These are phyloP conservation scores for Thinopyrum elongatum DNA, from an alignment of 176 grass and related monocot genomes.

Conservation along the genomic window DNA sequence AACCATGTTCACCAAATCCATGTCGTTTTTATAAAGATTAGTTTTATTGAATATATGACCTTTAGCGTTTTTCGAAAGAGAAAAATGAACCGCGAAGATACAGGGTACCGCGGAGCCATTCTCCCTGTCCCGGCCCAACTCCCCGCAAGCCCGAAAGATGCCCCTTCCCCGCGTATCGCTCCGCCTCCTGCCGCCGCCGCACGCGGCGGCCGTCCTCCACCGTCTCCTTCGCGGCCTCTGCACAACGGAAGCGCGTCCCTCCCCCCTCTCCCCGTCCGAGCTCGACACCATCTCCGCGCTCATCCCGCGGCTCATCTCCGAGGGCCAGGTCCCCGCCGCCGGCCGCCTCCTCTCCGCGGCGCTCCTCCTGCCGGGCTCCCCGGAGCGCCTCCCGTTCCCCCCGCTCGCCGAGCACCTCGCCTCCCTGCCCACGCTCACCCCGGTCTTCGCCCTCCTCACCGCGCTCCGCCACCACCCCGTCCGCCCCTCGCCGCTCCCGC, in stretches of 20 bases:
- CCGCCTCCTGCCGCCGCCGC: not conserved
- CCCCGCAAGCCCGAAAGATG: not conserved
- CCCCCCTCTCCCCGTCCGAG: constrained; percentile 35
- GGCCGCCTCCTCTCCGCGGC: constrained; percentile 47
- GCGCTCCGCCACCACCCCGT: constrained; percentile 39
- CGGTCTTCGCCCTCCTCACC: constrained; percentile 49
- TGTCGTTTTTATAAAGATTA: no score
- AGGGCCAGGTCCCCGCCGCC: constrained; percentile 35
- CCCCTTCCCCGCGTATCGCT: not conserved
- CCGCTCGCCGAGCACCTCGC: constrained; percentile 43
- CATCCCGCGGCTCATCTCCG: constrained; percentile 36
- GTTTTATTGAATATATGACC: no score
- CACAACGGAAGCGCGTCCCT: not conserved
- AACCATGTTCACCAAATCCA: no score
- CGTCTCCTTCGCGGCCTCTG: constrained; percentile 1
- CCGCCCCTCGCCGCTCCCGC: constrained; percentile 39
- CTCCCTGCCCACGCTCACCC: constrained; percentile 41
- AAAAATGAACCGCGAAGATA: no score
- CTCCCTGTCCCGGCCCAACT: not conserved
- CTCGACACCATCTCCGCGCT: constrained; percentile 34
- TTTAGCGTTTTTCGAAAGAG: no score
- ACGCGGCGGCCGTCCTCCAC: not conserved
- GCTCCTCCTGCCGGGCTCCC: constrained; percentile 37
- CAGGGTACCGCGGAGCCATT: not conserved
- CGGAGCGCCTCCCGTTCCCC: constrained; percentile 35